Evolutionary conservation across 768 basidiomycete genomes (phyloP), one percentile per base, ranked within the genome.

Genomic region (Mycena crocata): DNA sequence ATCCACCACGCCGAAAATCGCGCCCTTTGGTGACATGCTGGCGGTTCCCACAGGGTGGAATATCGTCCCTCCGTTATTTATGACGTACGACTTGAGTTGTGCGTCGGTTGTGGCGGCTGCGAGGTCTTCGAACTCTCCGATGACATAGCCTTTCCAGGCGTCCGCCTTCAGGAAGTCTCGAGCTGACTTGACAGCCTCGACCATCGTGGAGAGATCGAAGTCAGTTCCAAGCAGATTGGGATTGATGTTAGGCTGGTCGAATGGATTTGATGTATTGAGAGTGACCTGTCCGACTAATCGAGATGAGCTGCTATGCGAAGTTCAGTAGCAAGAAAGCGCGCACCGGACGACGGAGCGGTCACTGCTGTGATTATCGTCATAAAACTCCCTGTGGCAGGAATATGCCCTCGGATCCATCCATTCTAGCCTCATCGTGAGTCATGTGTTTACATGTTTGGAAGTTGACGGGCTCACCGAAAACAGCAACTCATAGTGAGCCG

Each of bases 241-340:
- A 68, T 87, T 80, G 70, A 87, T 85, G 21, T 73, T 57, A 0
- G 86, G 85, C 44, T 73, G 48, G 34, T 76, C 78, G 74, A 85
- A 86, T 21, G 83, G 77, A 67, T 79, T 73, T 9, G 76, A 78
- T 7, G 83, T 81, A 45, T 76, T 81, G 63, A 85, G 68, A n/a
- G 70, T 72, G 7, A 78, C 42, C 21, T 62, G 65, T 6, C 77
- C 77, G 34, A 66, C 77, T 78, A 35, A 26, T 3, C 24, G 32
- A 6, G 2, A 51, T 56, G 5, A 49, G 49, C 24, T 3, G 4
- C 5, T 21, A 50, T 50, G 13, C 30, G 8, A 44, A 39, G 13
- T 45, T 24, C 32, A 42, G n/a, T 32, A 12, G 30, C 13, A 34
- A 23, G 57, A 31, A 40, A 48, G 31, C 6, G 17, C 72, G 5